A percentile compares a stretch with the other conserved stretches of the same genome.
Evolutionary conservation across 2,329 filamentous ascomycete genomes (phyloP).

Genomic region (Clonostachys rhizophaga): DNA sequence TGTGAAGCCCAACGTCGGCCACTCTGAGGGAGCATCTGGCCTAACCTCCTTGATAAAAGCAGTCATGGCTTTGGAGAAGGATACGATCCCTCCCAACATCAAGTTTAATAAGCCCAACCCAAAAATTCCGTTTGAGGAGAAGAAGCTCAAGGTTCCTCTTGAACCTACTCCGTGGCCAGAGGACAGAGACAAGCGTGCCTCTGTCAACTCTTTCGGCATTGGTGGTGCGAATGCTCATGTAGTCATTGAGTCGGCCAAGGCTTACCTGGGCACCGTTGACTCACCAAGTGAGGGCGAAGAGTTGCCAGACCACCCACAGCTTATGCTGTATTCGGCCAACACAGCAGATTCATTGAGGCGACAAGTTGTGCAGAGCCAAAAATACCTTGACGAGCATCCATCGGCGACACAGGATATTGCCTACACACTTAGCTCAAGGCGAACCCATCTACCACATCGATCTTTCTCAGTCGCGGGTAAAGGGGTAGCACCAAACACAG

Average conservation of each 20-base stretch:
- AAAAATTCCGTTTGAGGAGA: slow-evolving; percentile 11
- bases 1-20: slow-evolving; percentile 35
- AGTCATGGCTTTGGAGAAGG: slow-evolving; percentile 31
- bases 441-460: neutral
- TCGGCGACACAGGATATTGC: neutral
- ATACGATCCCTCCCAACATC: slow-evolving; percentile 31
- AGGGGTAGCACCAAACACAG: neutral
- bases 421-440: neutral
- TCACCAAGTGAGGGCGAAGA: too few relatives aligned
- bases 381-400: too few relatives aligned
- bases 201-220: slow-evolving; percentile 25
- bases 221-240: slow-evolving; percentile 22
- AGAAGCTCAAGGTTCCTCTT: slow-evolving; percentile 13
- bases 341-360: slow-evolving; percentile 4
- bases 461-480: neutral
- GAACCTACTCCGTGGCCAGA: slow-evolving; percentile 10
- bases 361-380: too few relatives aligned
- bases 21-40: slow-evolving; percentile 32
- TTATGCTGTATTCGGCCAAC: slow-evolving; percentile 11
- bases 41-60: slow-evolving; percentile 35
- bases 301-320: neutral
- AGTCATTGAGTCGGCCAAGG: slow-evolving; percentile 10
- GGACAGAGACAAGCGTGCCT: slow-evolving; percentile 10
- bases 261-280: neutral
- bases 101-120: slow-evolving; percentile 31